Percentiles rank a stretch among this genome's conserved stretches.
These are phyloP conservation scores for Pichia terricola DNA, from an alignment of 1,139 yeast genomes.

Conservation along the genomic window DNA sequence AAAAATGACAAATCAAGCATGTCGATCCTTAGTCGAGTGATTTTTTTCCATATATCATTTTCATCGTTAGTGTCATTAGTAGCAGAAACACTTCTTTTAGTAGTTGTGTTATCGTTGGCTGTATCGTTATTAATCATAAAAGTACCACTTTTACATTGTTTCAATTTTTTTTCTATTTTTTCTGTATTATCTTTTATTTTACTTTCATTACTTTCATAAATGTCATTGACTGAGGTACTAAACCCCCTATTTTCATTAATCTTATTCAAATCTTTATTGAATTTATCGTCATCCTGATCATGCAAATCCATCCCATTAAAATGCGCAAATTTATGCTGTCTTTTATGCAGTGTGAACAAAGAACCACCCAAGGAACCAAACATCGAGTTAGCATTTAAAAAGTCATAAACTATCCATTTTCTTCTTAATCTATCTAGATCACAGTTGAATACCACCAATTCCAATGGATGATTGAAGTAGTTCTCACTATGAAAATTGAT, in stretches of 20 bases:
- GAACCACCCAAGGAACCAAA: slow-evolving; percentile 69
- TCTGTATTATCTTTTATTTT: background rate
- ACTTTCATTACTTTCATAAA: slow-evolving; percentile 1
- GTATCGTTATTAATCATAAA: slow-evolving; percentile 13
- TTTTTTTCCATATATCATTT: slow-evolving; percentile 37
- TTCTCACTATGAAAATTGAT: slow-evolving; percentile 22
- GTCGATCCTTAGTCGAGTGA: slow-evolving; percentile 55
- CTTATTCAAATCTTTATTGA: slow-evolving; percentile 10
- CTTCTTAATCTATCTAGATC: slow-evolving; percentile 54
- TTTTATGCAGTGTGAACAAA: slow-evolving; percentile 62
- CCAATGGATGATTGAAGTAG: slow-evolving; percentile 29
- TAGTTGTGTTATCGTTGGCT: background rate
- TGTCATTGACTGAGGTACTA: slow-evolving; percentile 7
- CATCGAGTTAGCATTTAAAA: slow-evolving; percentile 59
- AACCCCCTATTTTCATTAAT: slow-evolving; percentile 9
- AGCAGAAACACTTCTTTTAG: too few species aligned
- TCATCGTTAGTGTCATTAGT: background rate
- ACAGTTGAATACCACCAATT: slow-evolving; percentile 52
- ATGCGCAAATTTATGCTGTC: slow-evolving; percentile 38
- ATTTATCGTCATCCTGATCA: slow-evolving; percentile 22
- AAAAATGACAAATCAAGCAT: slow-evolving; percentile 44
- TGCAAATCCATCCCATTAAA: slow-evolving; percentile 23
- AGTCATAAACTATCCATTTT: slow-evolving; percentile 49
- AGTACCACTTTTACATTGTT: slow-evolving; percentile 10
- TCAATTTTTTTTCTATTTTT: background rate